phyloP scores from a whole-genome alignment of 805 yeast species.

The Teunomyces funiuensis region DNA sequence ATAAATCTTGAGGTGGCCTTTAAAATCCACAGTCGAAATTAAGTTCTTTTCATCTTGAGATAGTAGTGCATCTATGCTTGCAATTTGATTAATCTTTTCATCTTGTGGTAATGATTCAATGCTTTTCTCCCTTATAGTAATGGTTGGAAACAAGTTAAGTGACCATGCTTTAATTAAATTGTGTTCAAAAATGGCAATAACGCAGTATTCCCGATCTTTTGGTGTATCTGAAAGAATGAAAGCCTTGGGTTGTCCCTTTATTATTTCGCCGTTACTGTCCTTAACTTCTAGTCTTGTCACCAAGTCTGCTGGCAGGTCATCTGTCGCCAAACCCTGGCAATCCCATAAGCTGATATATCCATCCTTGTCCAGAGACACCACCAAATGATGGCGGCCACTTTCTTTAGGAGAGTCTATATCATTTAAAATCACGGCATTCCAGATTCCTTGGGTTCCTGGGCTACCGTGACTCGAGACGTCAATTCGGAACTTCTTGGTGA shows the following conservation, averaged over 20 bases:
- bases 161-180: slow-evolving; percentile 44
- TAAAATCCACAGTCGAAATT: slow-evolving; percentile 55
- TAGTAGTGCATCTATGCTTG: slow-evolving; percentile 52
- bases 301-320: slow-evolving; percentile 31
- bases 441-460: slow-evolving; percentile 16
- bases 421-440: slow-evolving; percentile 33
- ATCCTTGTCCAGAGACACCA: slow-evolving; percentile 28
- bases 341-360: slow-evolving; percentile 60
- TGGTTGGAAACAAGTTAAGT: slow-evolving; percentile 15
- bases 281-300: slow-evolving; percentile 16
- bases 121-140: slow-evolving; percentile 24
- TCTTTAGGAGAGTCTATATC: slow-evolving; percentile 24
- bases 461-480: slow-evolving; percentile 18
- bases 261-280: slow-evolving; percentile 7
- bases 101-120: slow-evolving; percentile 42
- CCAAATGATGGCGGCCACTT: slow-evolving; percentile 29
- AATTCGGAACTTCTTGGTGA: slow-evolving; percentile 35
- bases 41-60: slow-evolving; percentile 30
- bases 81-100: slow-evolving; percentile 41
- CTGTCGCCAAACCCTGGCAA: slow-evolving; percentile 39
- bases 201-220: not conserved
- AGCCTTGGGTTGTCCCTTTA: slow-evolving; percentile 20
- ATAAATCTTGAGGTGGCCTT: slow-evolving; percentile 27
- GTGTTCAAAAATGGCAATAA: slow-evolving; percentile 43
- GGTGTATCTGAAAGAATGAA: slow-evolving; percentile 18